These are phyloP conservation scores for Boletellus emodensis DNA, from an alignment of 768 basidiomycete species.

Conservation along the genomic window DNA sequence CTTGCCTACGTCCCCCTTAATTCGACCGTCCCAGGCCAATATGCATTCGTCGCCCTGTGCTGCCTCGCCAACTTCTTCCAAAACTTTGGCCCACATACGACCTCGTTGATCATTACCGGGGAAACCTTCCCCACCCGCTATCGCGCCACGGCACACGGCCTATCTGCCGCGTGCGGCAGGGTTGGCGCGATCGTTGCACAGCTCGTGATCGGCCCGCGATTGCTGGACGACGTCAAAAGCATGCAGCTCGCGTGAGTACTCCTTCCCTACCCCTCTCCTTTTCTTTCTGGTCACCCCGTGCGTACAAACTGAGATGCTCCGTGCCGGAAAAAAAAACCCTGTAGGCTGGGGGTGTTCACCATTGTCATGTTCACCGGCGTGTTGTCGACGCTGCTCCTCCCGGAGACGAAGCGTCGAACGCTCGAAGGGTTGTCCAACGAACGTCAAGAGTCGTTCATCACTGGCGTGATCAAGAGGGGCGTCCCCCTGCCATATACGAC, in stretches of 20 bases:
- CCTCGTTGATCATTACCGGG: constrained; percentile 73
- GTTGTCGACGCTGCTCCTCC: constrained; percentile 76
- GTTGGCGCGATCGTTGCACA: constrained; percentile 74
- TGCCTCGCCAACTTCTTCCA: constrained; percentile 17
- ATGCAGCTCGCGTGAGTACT: constrained; percentile 64
- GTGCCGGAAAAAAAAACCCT: background rate
- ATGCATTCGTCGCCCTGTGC: constrained; percentile 41
- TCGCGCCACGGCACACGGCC: constrained; percentile 70
- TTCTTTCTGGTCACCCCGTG: too few species aligned
- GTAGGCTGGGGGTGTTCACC: constrained; percentile 70
- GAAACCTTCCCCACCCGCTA: constrained; percentile 78
- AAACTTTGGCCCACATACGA: constrained; percentile 38
- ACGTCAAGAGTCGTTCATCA: constrained; percentile 57
- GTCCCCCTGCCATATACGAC: constrained; percentile 1
- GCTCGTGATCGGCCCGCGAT: constrained; percentile 65
- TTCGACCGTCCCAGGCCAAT: constrained; percentile 46
- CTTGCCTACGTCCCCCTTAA: constrained; percentile 61
- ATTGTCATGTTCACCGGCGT: constrained; percentile 83
- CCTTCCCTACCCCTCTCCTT: background rate
- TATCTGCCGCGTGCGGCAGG: constrained; percentile 72
- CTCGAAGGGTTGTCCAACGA: constrained; percentile 76
- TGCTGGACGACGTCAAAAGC: constrained; percentile 49
- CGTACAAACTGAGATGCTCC: background rate
- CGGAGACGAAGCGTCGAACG: constrained; percentile 65
- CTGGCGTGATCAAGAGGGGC: constrained; percentile 11